Conservation (phyloP, 495 filamentous ascomycete genomes). For the Xylona heveae region DNA sequence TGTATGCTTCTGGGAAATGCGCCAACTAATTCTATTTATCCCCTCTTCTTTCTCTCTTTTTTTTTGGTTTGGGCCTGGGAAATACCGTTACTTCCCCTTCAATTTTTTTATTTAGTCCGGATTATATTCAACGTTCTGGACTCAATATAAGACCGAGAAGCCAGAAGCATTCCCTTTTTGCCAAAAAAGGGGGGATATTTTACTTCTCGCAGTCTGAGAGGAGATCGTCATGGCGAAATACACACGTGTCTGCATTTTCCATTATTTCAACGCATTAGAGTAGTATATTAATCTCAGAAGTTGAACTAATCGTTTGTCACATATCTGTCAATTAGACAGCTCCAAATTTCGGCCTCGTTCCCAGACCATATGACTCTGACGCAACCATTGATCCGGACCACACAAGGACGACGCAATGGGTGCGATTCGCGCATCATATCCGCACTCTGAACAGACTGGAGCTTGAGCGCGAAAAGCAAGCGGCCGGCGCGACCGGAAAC, state of each 20-base stretch:
- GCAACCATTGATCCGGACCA: conserved; percentile 13
- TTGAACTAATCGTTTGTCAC: background rate
- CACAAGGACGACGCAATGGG: conserved; percentile 35
- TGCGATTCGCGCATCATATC: conserved; percentile 38
- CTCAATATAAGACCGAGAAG: no score
- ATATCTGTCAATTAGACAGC: conserved; percentile 21
- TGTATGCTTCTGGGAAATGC: conserved; percentile 10
- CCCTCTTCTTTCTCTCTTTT: background rate
- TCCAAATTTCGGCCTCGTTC: conserved; percentile 45
- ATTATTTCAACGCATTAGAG: background rate
- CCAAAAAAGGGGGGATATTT: no score
- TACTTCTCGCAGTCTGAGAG: no score
- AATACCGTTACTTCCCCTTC: no score
- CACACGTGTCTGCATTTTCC: background rate
- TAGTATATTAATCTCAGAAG: background rate
- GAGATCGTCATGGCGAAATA: no score
- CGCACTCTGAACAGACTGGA: conserved; percentile 29
- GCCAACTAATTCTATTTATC: conserved; percentile 9
- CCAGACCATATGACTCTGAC: conserved; percentile 25
- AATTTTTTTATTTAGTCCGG: no score
- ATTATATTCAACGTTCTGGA: no score
- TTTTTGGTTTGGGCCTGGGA: background rate
- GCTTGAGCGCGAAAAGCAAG: no score
- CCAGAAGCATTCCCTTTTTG: no score
- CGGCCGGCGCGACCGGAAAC: no score